Evolutionary conservation across 495 filamentous ascomycete species (phyloP).

Genomic region (Barbatosphaeria neglecta): DNA sequence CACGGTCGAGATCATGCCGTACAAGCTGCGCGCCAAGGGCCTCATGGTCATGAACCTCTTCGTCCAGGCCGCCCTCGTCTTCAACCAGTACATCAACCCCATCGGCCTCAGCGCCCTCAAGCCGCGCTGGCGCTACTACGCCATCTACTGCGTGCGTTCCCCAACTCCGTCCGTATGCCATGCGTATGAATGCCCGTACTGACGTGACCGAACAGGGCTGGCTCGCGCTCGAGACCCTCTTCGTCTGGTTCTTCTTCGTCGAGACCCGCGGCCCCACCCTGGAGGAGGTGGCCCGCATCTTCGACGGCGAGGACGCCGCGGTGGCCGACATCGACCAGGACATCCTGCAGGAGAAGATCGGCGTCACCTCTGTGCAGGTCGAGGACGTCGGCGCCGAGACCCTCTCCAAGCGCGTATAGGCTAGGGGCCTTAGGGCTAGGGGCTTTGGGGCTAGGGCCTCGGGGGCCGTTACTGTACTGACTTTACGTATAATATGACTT

Average conservation of each 20-base stretch:
- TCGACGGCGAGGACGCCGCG: slow-evolving; percentile 37
- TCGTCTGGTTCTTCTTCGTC: slow-evolving; percentile 46
- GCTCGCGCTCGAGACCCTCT: slow-evolving; percentile 36
- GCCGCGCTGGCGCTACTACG: background rate
- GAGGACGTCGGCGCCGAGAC: background rate
- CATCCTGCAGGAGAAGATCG: slow-evolving; percentile 11
- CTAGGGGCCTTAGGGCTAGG: too few species aligned
- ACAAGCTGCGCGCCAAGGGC: slow-evolving; percentile 44
- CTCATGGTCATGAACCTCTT: slow-evolving; percentile 28
- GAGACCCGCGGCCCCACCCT: slow-evolving; percentile 45
- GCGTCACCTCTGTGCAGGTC: background rate
- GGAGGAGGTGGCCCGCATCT: slow-evolving; percentile 40
- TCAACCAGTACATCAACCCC: slow-evolving; percentile 17
- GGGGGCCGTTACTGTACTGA: too few species aligned
- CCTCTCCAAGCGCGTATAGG: background rate
- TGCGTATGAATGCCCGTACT: too few species aligned
- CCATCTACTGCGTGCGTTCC: slow-evolving; percentile 1
- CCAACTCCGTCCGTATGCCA: too few species aligned
- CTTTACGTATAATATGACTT: too few species aligned
- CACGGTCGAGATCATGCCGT: slow-evolving; percentile 53
- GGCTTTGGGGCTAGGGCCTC: too few species aligned
- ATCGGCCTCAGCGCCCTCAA: background rate
- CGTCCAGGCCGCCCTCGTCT: slow-evolving; percentile 26
- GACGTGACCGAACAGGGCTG: too few species aligned
- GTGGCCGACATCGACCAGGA: slow-evolving; percentile 19